Evolutionary conservation across 2,329 filamentous ascomycete species (phyloP), one percentile per base, ranked within the genome.

Genomic region (Harringtonia lauricola): DNA sequence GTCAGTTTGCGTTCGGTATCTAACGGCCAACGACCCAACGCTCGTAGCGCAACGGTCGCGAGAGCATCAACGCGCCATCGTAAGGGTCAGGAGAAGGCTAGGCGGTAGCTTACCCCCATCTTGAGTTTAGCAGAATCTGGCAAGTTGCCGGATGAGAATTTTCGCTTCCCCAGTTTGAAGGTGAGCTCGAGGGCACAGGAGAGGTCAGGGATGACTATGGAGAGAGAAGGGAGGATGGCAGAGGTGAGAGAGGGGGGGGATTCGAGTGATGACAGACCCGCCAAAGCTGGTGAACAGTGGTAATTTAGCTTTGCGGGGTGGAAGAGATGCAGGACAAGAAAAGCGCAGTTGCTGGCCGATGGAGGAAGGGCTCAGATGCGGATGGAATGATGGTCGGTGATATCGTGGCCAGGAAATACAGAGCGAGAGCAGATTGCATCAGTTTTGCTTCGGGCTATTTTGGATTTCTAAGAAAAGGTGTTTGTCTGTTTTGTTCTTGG

Each of bases 131-230:
- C 65, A 61, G 69, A 69, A 56, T 69, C 67, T 60, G 68, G 64
- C 61, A 66, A 62, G 59, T 77, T 75, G 67, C 72, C 73, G 65
- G 67, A 65, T 52, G 78, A 81, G 55, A 78, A 66, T 65, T 78
- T 82, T 64, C 78, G 76, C 69, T 82, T 82, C 71, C 74, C 76
- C 74, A 74, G 72, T 63, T 75, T 74, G 68, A 61, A 41, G 21
- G 36, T 21, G 22, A 22, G 21, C 12, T n/a, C 4, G 29, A 24
- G 21, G 26, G 34, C 24, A 14, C 14, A 24, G 2, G 18, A 30
- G 24, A 22, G 15, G 8, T 19, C 3, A 26, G 24, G 19, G 49
- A 54, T 47, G 15, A 7, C 24, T 28, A 29, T 13, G 57, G 38
- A 45, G 31, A 24, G 28, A 29, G 30, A 36, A 24, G 19, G 18